Conservation (phyloP, 768 basidiomycete genomes). For the Mycena vulgaris region DNA sequence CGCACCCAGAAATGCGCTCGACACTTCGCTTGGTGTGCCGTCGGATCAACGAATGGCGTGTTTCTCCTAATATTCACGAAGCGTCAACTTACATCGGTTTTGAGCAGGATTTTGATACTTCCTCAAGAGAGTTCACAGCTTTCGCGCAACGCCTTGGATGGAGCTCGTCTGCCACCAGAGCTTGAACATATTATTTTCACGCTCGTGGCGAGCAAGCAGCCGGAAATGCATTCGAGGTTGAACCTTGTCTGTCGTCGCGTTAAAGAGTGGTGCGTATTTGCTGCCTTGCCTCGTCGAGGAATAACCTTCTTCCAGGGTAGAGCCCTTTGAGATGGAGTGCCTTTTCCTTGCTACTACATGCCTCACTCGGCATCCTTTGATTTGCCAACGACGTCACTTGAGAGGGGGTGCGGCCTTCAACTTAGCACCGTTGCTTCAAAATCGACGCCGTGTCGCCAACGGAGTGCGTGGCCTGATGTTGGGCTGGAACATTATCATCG, state of each 20-base stretch:
- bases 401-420: not conserved
- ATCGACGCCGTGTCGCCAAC: not conserved
- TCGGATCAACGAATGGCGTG: no score
- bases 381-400: not conserved
- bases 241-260: slow-evolving; percentile 12
- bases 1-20: no score
- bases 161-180: no score
- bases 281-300: not conserved
- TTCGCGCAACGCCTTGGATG: no score
- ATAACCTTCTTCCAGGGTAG: not conserved
- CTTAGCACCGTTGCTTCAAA: not conserved
- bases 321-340: slow-evolving; percentile 15
- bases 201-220: slow-evolving; percentile 2
- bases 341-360: slow-evolving; percentile 3
- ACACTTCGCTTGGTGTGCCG: no score
- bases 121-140: no score
- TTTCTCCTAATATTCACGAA: no score
- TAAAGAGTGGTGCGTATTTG: slow-evolving; percentile 12
- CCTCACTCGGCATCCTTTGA: not conserved
- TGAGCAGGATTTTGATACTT: no score
- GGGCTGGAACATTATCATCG: not conserved
- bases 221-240: slow-evolving; percentile 3
- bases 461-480: slow-evolving; percentile 13
- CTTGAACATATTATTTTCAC: no score
- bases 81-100: no score